phyloP scores from a whole-genome alignment of 495 filamentous ascomycete genomes.

The Aspergillus sparsus region DNA sequence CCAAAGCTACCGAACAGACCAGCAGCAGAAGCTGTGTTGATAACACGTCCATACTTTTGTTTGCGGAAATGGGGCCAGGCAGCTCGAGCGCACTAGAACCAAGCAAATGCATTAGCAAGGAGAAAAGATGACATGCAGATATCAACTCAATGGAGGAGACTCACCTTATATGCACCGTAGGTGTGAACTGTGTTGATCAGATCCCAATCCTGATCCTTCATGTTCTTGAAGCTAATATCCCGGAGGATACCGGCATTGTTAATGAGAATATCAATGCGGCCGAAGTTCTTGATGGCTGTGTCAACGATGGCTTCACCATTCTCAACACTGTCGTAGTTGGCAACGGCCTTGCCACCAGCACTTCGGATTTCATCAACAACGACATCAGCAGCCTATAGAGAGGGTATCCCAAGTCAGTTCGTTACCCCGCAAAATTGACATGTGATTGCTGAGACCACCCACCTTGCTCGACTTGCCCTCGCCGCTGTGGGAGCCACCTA shows the following conservation, averaged over 20 bases:
- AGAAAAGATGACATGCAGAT: neutral
- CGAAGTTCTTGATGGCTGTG: conserved; percentile 89
- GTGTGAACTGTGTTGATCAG: conserved; percentile 91
- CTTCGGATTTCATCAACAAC: conserved; percentile 94
- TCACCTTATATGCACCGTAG: conserved; percentile 87
- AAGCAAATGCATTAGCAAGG: neutral
- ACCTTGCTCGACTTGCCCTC: conserved; percentile 90
- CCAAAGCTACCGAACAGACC: conserved; percentile 96
- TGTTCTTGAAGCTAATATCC: conserved; percentile 98
- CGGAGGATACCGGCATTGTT: conserved; percentile 98
- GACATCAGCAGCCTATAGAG: conserved; percentile 78
- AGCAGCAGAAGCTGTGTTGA: conserved; percentile 94
- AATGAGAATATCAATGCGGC: conserved; percentile 90
- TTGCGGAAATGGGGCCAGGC: conserved; percentile 98
- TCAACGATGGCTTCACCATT: conserved; percentile 95
- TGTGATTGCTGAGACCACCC: conserved; percentile 21
- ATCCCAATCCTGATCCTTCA: conserved; percentile 97
- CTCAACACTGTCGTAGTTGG: conserved; percentile 97
- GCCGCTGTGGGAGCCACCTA: conserved; percentile 91
- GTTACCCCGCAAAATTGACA: neutral
- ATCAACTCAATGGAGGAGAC: neutral
- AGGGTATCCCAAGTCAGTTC: conserved; percentile 22
- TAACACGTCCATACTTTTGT: conserved; percentile 95
- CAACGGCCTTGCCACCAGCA: conserved; percentile 92
- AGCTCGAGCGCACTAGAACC: conserved; percentile 76